Evolutionary conservation across 305 asterid genomes (phyloP).

Genomic region (Coffea humblotiana): DNA sequence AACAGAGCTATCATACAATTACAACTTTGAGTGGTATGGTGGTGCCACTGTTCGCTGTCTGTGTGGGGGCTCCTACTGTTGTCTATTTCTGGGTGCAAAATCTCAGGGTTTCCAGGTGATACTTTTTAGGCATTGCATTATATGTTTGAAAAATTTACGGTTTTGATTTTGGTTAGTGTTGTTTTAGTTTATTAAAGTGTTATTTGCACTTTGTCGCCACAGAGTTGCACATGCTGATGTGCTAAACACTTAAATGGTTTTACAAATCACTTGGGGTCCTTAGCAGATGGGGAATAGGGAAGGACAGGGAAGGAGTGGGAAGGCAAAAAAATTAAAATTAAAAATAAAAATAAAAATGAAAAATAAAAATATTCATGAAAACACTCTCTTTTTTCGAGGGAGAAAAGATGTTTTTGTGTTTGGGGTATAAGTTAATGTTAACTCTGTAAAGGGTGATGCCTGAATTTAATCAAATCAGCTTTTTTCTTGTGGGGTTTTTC

Average conservation of each 20-base stretch:
- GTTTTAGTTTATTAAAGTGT: constrained; percentile 1
- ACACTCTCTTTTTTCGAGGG: background rate
- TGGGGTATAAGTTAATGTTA: background rate
- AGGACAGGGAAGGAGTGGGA: no score
- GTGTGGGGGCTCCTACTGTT: constrained; percentile 91
- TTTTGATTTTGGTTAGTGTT: constrained; percentile 7
- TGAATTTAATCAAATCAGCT: background rate
- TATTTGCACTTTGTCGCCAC: background rate
- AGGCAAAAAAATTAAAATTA: no score
- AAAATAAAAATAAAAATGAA: no score
- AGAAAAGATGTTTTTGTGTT: background rate
- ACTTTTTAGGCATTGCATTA: constrained; percentile 11
- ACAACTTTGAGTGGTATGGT: constrained; percentile 94
- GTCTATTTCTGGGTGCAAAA: constrained; percentile 89
- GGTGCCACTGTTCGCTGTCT: constrained; percentile 90
- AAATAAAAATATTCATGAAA: background rate
- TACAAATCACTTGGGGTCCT: no score
- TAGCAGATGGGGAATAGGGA: no score
- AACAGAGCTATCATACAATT: constrained; percentile 75
- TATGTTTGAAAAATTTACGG: background rate
- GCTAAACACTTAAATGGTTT: background rate
- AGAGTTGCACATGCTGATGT: background rate
- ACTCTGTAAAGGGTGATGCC: background rate
- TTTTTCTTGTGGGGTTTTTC: no score
- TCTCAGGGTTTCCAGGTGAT: constrained; percentile 95